Percentiles rank a stretch among this genome's conserved stretches.
Evolutionary conservation across 306 rosid genomes (phyloP).

Genomic region (Clitoria ternatea): DNA sequence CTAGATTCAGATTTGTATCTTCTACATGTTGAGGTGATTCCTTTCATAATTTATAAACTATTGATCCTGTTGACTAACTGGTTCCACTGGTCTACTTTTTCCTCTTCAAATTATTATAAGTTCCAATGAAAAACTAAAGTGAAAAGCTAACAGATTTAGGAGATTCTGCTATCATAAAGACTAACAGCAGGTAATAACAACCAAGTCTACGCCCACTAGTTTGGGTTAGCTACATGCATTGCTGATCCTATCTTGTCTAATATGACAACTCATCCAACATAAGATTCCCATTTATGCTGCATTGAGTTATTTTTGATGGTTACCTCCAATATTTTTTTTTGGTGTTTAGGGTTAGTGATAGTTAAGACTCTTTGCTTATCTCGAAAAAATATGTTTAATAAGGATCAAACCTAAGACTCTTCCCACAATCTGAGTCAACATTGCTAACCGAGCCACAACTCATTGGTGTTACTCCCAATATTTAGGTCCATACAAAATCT

Average conservation of each 20-base stretch:
- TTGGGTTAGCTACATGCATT: background rate
- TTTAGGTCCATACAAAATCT: background rate
- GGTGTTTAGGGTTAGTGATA: too few relatives aligned
- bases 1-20: conserved; percentile 93
- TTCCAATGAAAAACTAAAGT: background rate
- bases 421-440: too few relatives aligned
- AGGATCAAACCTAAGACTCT: too few relatives aligned
- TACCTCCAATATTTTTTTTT: too few relatives aligned
- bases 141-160: background rate
- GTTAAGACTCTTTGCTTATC: too few relatives aligned
- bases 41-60: background rate
- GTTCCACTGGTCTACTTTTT: conserved; percentile 10
- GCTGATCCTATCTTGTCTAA: background rate
- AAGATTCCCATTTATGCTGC: background rate
- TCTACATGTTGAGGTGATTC: conserved; percentile 86
- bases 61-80: background rate
- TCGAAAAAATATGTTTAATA: too few relatives aligned
- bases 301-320: background rate
- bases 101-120: background rate
- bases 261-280: background rate
- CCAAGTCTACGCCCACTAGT: too few relatives aligned
- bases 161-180: background rate
- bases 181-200: background rate
- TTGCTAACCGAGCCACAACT: too few relatives aligned
- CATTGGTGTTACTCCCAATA: too few relatives aligned